Base-by-base conservation (phyloP, 495 filamentous ascomycete genomes). In the Geoglossum glabrum region DNA sequence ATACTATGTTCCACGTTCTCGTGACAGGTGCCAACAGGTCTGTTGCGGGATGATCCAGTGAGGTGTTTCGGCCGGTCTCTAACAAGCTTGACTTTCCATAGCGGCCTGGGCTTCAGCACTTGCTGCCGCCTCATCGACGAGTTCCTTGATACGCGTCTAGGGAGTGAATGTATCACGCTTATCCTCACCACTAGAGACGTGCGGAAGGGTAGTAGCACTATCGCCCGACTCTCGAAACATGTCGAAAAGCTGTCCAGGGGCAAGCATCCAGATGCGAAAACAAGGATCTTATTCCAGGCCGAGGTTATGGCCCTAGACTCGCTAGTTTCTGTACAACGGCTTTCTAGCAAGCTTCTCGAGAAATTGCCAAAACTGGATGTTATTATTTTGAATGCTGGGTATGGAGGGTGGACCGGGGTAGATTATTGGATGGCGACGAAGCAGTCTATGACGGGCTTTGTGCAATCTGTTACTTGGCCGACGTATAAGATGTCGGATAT, bases 71-170 rank as follows among this genome's bases (percentile, higher is more conserved):
- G n/a, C n/a, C n/a, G n/a, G n/a, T n/a, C n/a, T n/a, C 11, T 60
- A 40, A 64, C 47, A 66, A 60, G 63, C 58, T 67, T 51, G 58
- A 38, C 55, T 61, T 17, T 40, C 8, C 55, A 3, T 68, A 96
- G 93, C 68, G 92, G 92, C 51, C 82, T 98, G 58, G 92, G 92
- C 40, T 87, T 87, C 62, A 81, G 84, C 54, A 92, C 86, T 57
- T 87, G 86, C 64, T 78, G 81, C 60, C 89, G 93, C 59, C 76
- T 97, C 19, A 89, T 90, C 60, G 83, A 94, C 72, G 89, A 95
- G 65, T 97, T 95, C 76, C 77, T 94, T 57, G 68, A 68, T 54
- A 78, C 78, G 11, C 80, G 79, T 57, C 77, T 83, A 26, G 68
- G 76, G 26, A 71, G 75, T 28, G 73, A 83, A 56, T 79, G 78